These are phyloP conservation scores for Beauveria caledonica DNA, from an alignment of 2,329 filamentous ascomycete genomes.

Conservation along the genomic window DNA sequence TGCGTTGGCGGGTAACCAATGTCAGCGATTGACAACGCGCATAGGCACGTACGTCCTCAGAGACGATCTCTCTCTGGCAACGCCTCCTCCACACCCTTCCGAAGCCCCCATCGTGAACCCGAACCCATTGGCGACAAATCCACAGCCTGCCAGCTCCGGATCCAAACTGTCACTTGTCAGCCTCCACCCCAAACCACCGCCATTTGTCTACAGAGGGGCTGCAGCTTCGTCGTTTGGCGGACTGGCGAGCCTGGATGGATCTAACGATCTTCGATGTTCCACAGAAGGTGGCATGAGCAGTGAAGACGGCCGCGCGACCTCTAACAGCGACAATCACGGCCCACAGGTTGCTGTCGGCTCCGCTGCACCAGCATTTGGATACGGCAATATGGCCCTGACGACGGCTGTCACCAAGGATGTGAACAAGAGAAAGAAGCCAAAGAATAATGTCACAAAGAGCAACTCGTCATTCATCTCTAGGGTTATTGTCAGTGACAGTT, in stretches of 20 bases:
- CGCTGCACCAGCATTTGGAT: constrained; percentile 67
- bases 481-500: constrained; percentile 79
- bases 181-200: constrained; percentile 52
- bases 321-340: constrained; percentile 41
- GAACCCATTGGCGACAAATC: constrained; percentile 81
- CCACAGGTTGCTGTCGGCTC: constrained; percentile 30
- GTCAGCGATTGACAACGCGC: neutral
- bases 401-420: constrained; percentile 58
- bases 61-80: constrained; percentile 87
- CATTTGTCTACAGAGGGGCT: constrained; percentile 46
- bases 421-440: constrained; percentile 82
- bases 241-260: constrained; percentile 43
- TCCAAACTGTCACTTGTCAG: constrained; percentile 75
- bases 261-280: constrained; percentile 51
- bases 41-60: constrained; percentile 81
- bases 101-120: constrained; percentile 81
- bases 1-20: neutral
- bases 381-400: constrained; percentile 69
- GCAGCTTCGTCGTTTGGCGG: constrained; percentile 42
- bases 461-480: constrained; percentile 98
- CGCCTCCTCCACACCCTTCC: constrained; percentile 89
- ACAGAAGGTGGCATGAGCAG: constrained; percentile 51
- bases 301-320: constrained; percentile 46
- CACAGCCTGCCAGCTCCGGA: constrained; percentile 74
- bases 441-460: constrained; percentile 97